Evolutionary conservation across 208 protist species (phyloP), one percentile per base, ranked within the genome.

Genomic region (Trypanosoma conorhini): DNA sequence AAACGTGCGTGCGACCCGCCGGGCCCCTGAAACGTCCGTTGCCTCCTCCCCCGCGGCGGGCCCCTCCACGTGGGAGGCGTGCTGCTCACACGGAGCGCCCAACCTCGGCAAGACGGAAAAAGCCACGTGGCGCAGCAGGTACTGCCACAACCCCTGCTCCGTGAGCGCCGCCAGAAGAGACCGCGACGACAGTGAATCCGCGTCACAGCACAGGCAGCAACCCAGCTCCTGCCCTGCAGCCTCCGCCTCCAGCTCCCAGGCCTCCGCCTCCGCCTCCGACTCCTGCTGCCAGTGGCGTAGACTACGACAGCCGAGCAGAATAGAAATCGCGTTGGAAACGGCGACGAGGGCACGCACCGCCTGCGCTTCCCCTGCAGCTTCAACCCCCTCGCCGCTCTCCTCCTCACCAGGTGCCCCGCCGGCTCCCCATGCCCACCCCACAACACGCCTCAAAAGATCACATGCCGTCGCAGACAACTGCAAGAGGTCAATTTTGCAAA

Each of bases 101-200:
- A 19, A 24, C 48, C 38, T n/a, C 4, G 51, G 1, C 24, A 69
- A 44, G 44, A 69, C 42, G 8, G 64, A 38, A 57, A 69, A 57
- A 15, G 35, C 64, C n/a, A 69, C 35, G 30, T 35, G 31, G 33
- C 64, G 64, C 64, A 50, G 59, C 12, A 69, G 24, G 31, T 69
- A 44, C 35, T 69, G 64, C 64, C 64, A 69, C n/a, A 69, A 31
- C 44, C 64, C 52, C 22, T 69, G 35, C 31, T 69, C 64, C 8
- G 64, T 61, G 28, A 69, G 52, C 28, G 64, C 64, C 5, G 64
- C 30, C 19, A 69, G n/a, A 50, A 69, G 50, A 50, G 51, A 69
- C 30, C 60, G 51, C 26, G 31, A 68, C 38, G 35, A 59, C n/a
- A 33, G 17, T 59, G 63, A 21, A 48, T 17, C 35, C 13, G 63